phyloP scores from a whole-genome alignment of 179 eudicot genomes.

The Beta corolliflora region DNA sequence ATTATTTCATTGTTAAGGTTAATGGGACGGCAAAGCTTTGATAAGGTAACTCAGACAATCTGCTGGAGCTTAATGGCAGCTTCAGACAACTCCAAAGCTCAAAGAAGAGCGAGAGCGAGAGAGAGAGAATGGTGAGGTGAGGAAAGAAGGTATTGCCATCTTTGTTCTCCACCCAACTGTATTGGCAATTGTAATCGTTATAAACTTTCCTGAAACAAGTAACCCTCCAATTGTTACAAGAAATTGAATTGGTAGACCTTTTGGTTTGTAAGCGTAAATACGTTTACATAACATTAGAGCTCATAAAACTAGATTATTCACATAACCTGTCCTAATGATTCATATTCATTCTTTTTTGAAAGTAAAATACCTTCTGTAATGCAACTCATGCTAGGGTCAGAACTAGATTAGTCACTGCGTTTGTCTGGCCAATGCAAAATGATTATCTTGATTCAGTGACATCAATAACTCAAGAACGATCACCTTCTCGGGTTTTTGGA shows the following conservation, averaged over 20 bases:
- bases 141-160: no score
- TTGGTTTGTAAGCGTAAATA: background rate
- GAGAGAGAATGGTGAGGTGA: no score
- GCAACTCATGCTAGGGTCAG: background rate
- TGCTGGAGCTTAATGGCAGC: no score
- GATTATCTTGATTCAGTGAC: conserved; percentile 54
- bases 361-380: background rate
- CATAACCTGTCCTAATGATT: background rate
- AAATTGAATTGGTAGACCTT: background rate
- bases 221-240: background rate
- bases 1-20: no score
- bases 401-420: conserved; percentile 30
- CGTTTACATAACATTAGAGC: background rate
- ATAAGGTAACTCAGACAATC: no score
- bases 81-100: no score
- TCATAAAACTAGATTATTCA: background rate
- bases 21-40: no score
- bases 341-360: background rate
- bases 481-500: conserved; percentile 49
- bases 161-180: no score
- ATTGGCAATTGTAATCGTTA: no score
- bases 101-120: no score
- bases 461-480: conserved; percentile 69
- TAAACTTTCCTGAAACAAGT: background rate
- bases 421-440: conserved; percentile 69